Percentiles rank a stretch among this genome's conserved stretches.
These are phyloP conservation scores for Botrytis tulipae DNA, from an alignment of 2,329 filamentous ascomycete genomes.

Conservation along the genomic window DNA sequence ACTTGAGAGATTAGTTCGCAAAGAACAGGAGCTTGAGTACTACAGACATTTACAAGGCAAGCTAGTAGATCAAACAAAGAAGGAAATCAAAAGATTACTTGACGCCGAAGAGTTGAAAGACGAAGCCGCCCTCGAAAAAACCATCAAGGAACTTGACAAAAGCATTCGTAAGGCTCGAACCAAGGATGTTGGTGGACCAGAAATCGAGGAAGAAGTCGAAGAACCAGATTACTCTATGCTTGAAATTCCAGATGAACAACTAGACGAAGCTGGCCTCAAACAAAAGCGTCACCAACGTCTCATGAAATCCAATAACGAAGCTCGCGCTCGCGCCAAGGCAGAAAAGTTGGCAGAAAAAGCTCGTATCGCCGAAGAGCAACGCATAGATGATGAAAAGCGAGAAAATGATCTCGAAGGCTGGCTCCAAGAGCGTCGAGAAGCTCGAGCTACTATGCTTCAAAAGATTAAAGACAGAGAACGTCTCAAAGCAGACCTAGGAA, in stretches of 20 bases:
- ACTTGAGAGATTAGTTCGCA: slow-evolving; percentile 89
- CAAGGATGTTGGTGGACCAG: slow-evolving; percentile 83
- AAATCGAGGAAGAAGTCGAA: slow-evolving; percentile 75
- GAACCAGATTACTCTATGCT: slow-evolving; percentile 83
- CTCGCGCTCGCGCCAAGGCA: slow-evolving; percentile 86
- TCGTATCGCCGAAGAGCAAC: slow-evolving; percentile 76
- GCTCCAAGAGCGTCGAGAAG: slow-evolving; percentile 77
- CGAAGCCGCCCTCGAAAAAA: slow-evolving; percentile 78
- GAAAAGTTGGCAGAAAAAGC: slow-evolving; percentile 95
- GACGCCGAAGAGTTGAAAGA: slow-evolving; percentile 92
- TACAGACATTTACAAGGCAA: slow-evolving; percentile 79
- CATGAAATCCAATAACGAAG: slow-evolving; percentile 93
- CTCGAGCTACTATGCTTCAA: slow-evolving; percentile 67
- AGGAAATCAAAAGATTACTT: slow-evolving; percentile 80
- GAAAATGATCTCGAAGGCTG: slow-evolving; percentile 82
- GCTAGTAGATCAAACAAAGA: slow-evolving; percentile 77
- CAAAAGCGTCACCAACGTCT: slow-evolving; percentile 90
- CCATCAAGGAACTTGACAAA: slow-evolving; percentile 85
- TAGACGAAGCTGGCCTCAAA: slow-evolving; percentile 88
- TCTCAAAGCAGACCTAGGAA: slow-evolving; percentile 89
- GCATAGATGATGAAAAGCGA: slow-evolving; percentile 77
- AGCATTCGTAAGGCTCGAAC: slow-evolving; percentile 86
- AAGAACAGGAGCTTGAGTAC: slow-evolving; percentile 93
- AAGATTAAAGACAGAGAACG: slow-evolving; percentile 93
- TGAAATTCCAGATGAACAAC: slow-evolving; percentile 84